phyloP scores from a whole-genome alignment of 2,329 filamentous ascomycete genomes.

The Drechmeria coniospora region DNA sequence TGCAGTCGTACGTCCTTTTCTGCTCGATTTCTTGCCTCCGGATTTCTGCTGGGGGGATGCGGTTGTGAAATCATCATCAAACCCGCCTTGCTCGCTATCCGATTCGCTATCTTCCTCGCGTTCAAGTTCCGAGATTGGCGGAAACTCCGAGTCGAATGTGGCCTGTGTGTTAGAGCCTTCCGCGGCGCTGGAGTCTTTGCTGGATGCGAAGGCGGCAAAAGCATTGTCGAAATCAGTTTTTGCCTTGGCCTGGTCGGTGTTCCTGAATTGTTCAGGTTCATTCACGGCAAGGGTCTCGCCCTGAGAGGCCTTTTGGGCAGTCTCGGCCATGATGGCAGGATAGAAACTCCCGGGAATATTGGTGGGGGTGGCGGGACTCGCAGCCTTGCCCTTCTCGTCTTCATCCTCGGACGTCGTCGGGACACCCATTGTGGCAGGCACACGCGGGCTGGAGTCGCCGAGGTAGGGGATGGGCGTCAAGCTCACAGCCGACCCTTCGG shows the following conservation, averaged over 20 bases:
- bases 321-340: too few relatives aligned
- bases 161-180: conserved; percentile 29
- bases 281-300: conserved; percentile 6
- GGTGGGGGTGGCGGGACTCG: conserved; percentile 14
- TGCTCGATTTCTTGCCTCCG: conserved; percentile 9
- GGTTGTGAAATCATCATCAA: conserved; percentile 84
- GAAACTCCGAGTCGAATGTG: conserved; percentile 65
- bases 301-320: conserved; percentile 7
- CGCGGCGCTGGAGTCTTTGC: conserved; percentile 25
- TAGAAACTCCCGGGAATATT: too few relatives aligned
- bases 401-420: conserved; percentile 4
- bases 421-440: conserved; percentile 9
- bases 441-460: conserved; percentile 8
- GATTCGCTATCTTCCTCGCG: conserved; percentile 73
- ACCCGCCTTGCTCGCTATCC: conserved; percentile 64
- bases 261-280: conserved; percentile 33
- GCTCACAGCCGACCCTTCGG: conserved; percentile 33
- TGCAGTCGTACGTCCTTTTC: too few relatives aligned
- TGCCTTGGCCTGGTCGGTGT: conserved; percentile 39
- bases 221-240: conserved; percentile 78
- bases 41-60: conserved; percentile 30
- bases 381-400: conserved; percentile 9
- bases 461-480: conserved; percentile 11
- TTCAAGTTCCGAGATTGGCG: conserved; percentile 78
- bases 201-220: conserved; percentile 57